Base-by-base conservation (phyloP, 371 early-diverging fungal genomes). In the Circinella minor region DNA sequence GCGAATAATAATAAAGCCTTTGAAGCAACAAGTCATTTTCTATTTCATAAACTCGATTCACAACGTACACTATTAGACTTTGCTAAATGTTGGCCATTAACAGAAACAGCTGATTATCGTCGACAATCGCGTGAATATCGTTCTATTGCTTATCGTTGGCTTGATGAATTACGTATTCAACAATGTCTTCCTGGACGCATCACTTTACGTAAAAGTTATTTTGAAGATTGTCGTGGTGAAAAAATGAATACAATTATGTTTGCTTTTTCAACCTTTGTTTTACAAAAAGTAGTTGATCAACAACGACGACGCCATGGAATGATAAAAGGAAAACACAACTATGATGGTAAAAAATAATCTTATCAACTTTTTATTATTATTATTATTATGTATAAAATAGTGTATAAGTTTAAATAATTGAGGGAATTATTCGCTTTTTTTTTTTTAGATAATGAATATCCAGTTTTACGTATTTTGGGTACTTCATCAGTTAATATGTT, bases 191-290 rank as follows among this genome's bases (percentile, higher is more conserved):
- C 75, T 3, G 70, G 70, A 10, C 54, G 54, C 36, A 67, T 78
- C 13, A 55, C 66, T 4, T 62, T 86, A n/a, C 66, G 82, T 34
- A 67, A 77, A 46, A 77, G 79, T 36, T 77, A 66, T 49, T 77
- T 86, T 74, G 84, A 82, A 65, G 78, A 80, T 48, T 79, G 79
- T 59, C 72, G 74, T 20, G 81, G 82, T 13, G 76, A 73, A 60
- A 60, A 75, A 63, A 67, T 80, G 43, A 63, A 69, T 6, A 61
- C 68, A 55, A 69, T 80, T 14, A 80, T 80, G 81, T 47, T 71
- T 61, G 68, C 74, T 4, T 71, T 80, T 43, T 77, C 81, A 3
- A 72, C 74, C 13, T 60, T 61, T 60, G 74, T 71, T 1, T 38
- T 80, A 18, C 72, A 76, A 51, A 64, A 17, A 15, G 64, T 48